Evolutionary conservation across 768 basidiomycete species (phyloP).

Genomic region (Leccinum rimulosum): DNA sequence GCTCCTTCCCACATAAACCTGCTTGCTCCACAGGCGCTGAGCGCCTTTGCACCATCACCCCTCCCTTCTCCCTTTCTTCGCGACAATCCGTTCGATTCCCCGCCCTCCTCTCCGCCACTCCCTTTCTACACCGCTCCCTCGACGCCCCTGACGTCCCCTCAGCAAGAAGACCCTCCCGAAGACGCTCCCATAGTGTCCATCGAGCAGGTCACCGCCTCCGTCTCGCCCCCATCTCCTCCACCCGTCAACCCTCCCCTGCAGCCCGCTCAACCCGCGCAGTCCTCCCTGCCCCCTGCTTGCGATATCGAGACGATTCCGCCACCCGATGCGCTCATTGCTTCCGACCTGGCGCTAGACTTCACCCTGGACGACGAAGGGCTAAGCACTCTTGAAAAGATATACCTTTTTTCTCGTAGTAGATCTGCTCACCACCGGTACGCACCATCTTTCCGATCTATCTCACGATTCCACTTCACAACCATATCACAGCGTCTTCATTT

Average conservation of each 20-base stretch:
- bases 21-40: constrained; percentile 32
- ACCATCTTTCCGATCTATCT: background rate
- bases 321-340: constrained; percentile 24
- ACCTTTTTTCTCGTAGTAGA: constrained; percentile 81
- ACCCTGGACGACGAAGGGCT: constrained; percentile 76
- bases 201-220: constrained; percentile 18
- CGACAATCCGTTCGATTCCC: constrained; percentile 37
- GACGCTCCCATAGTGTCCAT: constrained; percentile 19
- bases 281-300: constrained; percentile 21
- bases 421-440: constrained; percentile 56
- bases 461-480: constrained; percentile 23
- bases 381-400: constrained; percentile 86
- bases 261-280: constrained; percentile 22
- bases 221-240: constrained; percentile 25
- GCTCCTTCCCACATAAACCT: constrained; percentile 37
- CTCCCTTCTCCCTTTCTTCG: constrained; percentile 33
- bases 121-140: constrained; percentile 50
- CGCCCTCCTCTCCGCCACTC: constrained; percentile 38
- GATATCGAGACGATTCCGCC: constrained; percentile 28
- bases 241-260: constrained; percentile 20
- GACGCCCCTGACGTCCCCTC: constrained; percentile 41
- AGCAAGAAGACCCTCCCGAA: constrained; percentile 36
- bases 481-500: constrained; percentile 69
- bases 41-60: constrained; percentile 30
- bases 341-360: constrained; percentile 37